Base-by-base conservation (phyloP, 345 rosid genomes). In the Chamaenerion angustifolium region DNA sequence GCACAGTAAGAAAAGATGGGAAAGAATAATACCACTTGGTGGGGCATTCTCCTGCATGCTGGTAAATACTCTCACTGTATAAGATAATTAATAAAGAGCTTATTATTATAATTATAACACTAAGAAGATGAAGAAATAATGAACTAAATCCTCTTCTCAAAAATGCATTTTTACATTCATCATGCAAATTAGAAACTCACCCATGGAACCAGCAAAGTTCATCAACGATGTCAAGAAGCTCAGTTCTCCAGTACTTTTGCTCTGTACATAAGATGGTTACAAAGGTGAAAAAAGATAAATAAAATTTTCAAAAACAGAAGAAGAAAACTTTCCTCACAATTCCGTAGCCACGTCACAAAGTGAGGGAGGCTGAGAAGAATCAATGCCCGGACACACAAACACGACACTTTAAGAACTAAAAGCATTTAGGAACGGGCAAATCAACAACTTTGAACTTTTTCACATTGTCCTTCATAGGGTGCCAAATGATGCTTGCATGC, bases 41-140 rank as follows among this genome's bases (percentile, higher is more conserved):
- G 95, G 95, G 13, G 98, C 95, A 51, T 81, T 80, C 64, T 86
- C 98, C 68, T 90, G 98, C 66, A 86, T 40, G 73, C 95, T 76
- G 51, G 98, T 90, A 68, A 90, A 90, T 43, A 90, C 89, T 64
- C 95, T 76, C 56, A 82, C 94, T 90, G 85, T 68, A 53, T 52
- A 43, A 54, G 40, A 69, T 40, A 41, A 57, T 15, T 3, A 13
- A 21, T 21, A 49, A 2, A 49, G 23, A n/a, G 17, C 2, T 1
- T 31, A 47, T n/a, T 10, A 47, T 18, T 10, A 11, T 31, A 19
- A 23, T 17, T 49, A n/a, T n/a, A n/a, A n/a, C n/a, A n/a, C 43
- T 40, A 41, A 8, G 46, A 48, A 21, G 9, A 45, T 35, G 16
- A 41, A 23, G 21, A 17, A 50, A 52, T 40, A 40, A 31, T 31